Conservation (phyloP, 495 filamentous ascomycete genomes). For the Pyrenopolyporus hunteri region DNA sequence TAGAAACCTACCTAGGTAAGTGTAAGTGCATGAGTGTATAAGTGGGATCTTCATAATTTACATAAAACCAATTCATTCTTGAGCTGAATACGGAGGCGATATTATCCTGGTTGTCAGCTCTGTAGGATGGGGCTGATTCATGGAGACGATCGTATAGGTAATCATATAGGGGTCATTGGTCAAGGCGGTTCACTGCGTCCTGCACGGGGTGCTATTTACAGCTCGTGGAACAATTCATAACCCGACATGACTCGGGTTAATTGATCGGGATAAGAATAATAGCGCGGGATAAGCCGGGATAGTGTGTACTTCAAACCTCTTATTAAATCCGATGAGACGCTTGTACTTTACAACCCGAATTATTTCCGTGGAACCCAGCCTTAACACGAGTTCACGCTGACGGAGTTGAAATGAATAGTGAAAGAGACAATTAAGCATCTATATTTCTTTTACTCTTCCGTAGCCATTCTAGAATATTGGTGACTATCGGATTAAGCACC, state of each 20-base stretch:
- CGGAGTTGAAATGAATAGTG: neutral
- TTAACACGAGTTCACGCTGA: constrained; percentile 2
- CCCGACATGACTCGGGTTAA: constrained; percentile 10
- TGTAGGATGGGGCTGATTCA: too few relatives aligned
- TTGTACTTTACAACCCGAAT: constrained; percentile 8
- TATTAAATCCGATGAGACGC: neutral
- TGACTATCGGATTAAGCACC: neutral
- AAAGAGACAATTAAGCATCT: neutral
- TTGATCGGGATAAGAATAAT: neutral
- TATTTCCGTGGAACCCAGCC: constrained; percentile 10
- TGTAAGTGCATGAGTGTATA: too few relatives aligned
- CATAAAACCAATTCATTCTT: too few relatives aligned
- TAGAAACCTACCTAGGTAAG: too few relatives aligned
- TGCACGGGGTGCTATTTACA: neutral
- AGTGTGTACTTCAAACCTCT: neutral
- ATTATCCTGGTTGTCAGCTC: too few relatives aligned
- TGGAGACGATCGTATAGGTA: too few relatives aligned
- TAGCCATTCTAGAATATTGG: neutral
- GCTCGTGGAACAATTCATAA: constrained; percentile 13
- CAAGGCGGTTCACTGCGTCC: neutral
- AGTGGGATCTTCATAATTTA: too few relatives aligned
- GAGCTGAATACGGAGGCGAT: too few relatives aligned
- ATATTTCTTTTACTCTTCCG: neutral
- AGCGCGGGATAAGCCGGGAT: constrained; percentile 29
- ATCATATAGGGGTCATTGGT: neutral